phyloP scores from a whole-genome alignment of 2,329 filamentous ascomycete genomes.

The Penicillium decumbens region DNA sequence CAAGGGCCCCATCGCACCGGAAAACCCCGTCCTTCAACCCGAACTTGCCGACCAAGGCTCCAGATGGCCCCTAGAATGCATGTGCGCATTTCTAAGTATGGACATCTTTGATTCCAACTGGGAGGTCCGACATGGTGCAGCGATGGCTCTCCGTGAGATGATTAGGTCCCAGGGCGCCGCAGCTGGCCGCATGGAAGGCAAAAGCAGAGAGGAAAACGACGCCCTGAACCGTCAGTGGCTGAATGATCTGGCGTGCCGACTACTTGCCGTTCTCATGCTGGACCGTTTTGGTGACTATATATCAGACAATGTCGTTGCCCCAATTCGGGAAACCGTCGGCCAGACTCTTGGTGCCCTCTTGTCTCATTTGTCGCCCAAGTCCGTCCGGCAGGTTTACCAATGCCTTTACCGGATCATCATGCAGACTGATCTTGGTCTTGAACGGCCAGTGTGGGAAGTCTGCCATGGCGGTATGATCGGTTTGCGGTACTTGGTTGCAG shows the following conservation, averaged over 20 bases:
- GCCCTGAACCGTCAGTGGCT: conserved; percentile 77
- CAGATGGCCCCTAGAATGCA: conserved; percentile 90
- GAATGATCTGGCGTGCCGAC: conserved; percentile 87
- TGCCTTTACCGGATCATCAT: conserved; percentile 87
- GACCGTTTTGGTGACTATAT: conserved; percentile 98
- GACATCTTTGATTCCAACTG: conserved; percentile 91
- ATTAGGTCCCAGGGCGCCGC: conserved; percentile 86
- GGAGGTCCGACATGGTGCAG: conserved; percentile 94
- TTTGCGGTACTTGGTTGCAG: conserved; percentile 87
- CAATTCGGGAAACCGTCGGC: conserved; percentile 90
- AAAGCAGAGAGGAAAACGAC: conserved; percentile 70
- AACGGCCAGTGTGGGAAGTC: conserved; percentile 80
- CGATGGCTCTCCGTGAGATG: conserved; percentile 89
- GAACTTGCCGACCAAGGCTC: conserved; percentile 71
- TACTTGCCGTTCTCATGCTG: conserved; percentile 94
- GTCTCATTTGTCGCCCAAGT: conserved; percentile 71
- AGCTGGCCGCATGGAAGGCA: conserved; percentile 71
- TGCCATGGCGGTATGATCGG: conserved; percentile 99
- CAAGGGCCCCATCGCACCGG: conserved; percentile 74
- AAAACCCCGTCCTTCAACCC: conserved; percentile 79
- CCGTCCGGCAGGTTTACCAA: conserved; percentile 78
- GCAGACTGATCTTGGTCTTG: conserved; percentile 73
- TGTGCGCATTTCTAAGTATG: conserved; percentile 89
- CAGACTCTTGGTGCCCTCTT: conserved; percentile 87
- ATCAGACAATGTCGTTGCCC: conserved; percentile 92